Conservation (phyloP, 1,284 basidiomycete species). For the Boletus calvinii region DNA sequence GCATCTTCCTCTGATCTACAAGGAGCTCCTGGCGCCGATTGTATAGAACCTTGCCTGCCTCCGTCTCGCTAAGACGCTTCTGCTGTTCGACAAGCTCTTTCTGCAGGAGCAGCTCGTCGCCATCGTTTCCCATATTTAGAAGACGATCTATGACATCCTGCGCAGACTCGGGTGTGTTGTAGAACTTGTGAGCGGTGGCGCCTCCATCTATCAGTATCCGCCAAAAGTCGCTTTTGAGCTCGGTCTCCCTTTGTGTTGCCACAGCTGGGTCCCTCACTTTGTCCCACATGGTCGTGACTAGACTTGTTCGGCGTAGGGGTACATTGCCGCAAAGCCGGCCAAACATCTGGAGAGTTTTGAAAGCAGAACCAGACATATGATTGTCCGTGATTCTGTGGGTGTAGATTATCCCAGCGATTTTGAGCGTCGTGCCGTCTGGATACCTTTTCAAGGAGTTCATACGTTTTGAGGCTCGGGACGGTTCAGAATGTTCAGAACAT, state of each 20-base stretch:
- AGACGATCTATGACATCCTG: conserved; percentile 7
- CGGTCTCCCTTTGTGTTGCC: conserved; percentile 21
- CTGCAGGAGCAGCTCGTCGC: conserved; percentile 17
- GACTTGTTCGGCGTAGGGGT: conserved; percentile 29
- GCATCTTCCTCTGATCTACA: conserved; percentile 12
- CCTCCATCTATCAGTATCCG: conserved; percentile 32
- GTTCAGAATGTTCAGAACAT: background rate
- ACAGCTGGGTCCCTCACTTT: conserved; percentile 4
- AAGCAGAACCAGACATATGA: conserved; percentile 44
- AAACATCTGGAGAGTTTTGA: conserved; percentile 46
- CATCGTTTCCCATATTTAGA: background rate
- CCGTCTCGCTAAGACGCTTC: conserved; percentile 22
- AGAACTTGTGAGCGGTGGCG: conserved; percentile 22
- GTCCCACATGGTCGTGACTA: conserved; percentile 43
- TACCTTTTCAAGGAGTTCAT: too few species aligned
- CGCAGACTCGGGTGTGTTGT: background rate
- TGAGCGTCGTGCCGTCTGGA: conserved; percentile 4
- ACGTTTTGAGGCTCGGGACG: too few species aligned
- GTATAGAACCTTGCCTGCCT: conserved; percentile 21
- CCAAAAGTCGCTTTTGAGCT: conserved; percentile 30
- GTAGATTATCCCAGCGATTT: conserved; percentile 46
- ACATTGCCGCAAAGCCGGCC: conserved; percentile 27
- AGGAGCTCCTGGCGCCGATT: conserved; percentile 21
- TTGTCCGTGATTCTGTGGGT: conserved; percentile 49
- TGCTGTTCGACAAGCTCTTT: conserved; percentile 22